Evolutionary conservation across 2,329 filamentous ascomycete genomes (phyloP), one percentile per base, ranked within the genome.

Genomic region (Cercospora sp.): DNA sequence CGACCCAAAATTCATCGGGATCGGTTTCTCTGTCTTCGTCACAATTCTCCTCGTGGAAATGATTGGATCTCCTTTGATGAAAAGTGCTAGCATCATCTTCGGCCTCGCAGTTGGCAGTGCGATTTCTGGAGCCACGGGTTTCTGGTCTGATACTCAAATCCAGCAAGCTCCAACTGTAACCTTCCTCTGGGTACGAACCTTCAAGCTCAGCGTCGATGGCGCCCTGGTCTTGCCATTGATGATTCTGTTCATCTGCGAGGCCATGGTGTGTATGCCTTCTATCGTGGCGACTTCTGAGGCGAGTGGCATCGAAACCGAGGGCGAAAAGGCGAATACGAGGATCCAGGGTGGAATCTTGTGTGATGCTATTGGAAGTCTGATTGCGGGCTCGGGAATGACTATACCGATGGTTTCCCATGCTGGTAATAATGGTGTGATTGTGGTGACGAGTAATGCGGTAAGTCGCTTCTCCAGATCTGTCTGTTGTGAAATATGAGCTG

Each of bases 1-100:
- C 9, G 69, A 72, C 59, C 60, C 69, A 13, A 69, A 64, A 32
- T 67, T 72, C 40, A 71, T 72, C 32, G 70, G 70, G 2, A 66
- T 71, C 21, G 70, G 70, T 5, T 72, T 72, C 58, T 69, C 69
- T 6, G 69, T 71, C 21, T 72, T 72, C 30, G 70, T 65, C 2
- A 72, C 70, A n/a, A 71, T 72, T 34, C 61, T 72, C 30, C 59
- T 72, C 34, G 69, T 72, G 13, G 70, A 71, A 53, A 71, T 72
- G 51, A 59, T 71, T 1, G 70, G 70, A 5, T 66, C 64, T 57
- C 70, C 69, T 1, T 43, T 72, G 63, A 72, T 71, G 69, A 72
- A 72, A 49, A 69, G 66, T 21, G 69, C 67, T 0, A 67, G 66
- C 28, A 71, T 72, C 61, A 71, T 72, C 30, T 68, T 72, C 40